Evolutionary conservation across 2,329 filamentous ascomycete genomes (phyloP), one percentile per base, ranked within the genome.

Genomic region (Colletotrichum sp.): DNA sequence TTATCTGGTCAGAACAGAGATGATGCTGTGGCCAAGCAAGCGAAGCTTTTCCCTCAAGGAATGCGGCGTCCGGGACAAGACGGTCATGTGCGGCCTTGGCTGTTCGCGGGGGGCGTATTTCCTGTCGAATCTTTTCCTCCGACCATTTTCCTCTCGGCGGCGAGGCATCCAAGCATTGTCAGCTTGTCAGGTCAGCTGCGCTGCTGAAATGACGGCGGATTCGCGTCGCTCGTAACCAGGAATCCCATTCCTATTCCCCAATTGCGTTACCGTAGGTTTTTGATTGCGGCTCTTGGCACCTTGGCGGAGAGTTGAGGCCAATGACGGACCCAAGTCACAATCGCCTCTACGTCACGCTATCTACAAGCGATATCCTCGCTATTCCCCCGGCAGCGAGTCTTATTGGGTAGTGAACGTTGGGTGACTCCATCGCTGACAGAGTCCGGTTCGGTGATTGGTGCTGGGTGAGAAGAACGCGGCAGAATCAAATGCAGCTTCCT

Each of bases 41-140:
- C 73, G 70, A 76, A 76, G 73, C 73, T 73, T 76, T 73, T 69
- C 18, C 26, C n/a, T 8, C 65, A 73, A 73, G 73, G 58, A 69
- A 76, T 55, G 70, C 67, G 73, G 64, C 70, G 34, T 30, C 36
- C n/a, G 21, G 61, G 64, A 70, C 28, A 30, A 28, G 30, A 56
- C 13, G 30, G 52, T 15, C 61, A 64, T 12, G 0, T 52, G n/a
- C 3, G 32, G 32, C 30, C 60, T 26, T 26, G 30, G 30, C 30
- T 36, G 2, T 5, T 62, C 13, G 28, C n/a, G 60, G 13, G 28
- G 32, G n/a, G 30, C 30, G 18, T 32, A 2, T n/a, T 61, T 15
- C 2, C 24, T 13, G 48, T 24, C 28, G 43, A 21, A 13, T 21
- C 43, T 13, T 21, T 18, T 52, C 6, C 43, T 52, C n/a, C n/a